These are phyloP conservation scores for Gynostemma pentaphyllum DNA, from an alignment of 306 rosid species.

Conservation along the genomic window DNA sequence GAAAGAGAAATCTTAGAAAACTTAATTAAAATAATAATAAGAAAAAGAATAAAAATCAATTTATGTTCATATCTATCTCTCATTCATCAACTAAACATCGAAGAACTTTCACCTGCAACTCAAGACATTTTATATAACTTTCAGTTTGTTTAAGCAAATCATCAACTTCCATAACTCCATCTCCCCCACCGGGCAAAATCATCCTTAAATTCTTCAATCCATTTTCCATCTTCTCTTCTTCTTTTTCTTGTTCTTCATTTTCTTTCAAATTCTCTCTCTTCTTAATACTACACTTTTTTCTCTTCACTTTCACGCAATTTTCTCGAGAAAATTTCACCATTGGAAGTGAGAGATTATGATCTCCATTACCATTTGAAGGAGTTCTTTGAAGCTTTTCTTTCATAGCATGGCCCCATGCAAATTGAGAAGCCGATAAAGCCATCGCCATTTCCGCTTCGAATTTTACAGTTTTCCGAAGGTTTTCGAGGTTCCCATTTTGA, in stretches of 20 bases:
- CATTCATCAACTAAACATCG: slow-evolving; percentile 32
- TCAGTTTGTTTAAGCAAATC: slow-evolving; percentile 34
- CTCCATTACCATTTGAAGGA: neutral
- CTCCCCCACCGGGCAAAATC: slow-evolving; percentile 47
- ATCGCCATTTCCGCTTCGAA: slow-evolving; percentile 64
- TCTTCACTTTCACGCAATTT: neutral
- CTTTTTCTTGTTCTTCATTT: neutral
- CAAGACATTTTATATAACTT: slow-evolving; percentile 51
- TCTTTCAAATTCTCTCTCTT: no score
- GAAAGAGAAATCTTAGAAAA: neutral
- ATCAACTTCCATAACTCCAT: slow-evolving; percentile 26
- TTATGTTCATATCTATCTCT: slow-evolving; percentile 11
- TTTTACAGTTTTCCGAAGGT: slow-evolving; percentile 22
- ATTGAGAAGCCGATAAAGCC: slow-evolving; percentile 42
- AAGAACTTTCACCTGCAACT: slow-evolving; percentile 60
- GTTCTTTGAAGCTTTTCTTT: slow-evolving; percentile 30
- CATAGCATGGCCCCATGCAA: slow-evolving; percentile 54
- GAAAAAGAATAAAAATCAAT: neutral
- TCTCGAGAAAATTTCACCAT: neutral
- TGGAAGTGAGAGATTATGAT: neutral
- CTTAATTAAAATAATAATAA: neutral
- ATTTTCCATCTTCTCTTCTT: neutral
- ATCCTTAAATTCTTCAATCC: neutral
- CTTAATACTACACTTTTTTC: no score
- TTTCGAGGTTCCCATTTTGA: neutral